Base-by-base conservation (phyloP, 108 stramenopile species). In the Skeletonema tropicum region DNA sequence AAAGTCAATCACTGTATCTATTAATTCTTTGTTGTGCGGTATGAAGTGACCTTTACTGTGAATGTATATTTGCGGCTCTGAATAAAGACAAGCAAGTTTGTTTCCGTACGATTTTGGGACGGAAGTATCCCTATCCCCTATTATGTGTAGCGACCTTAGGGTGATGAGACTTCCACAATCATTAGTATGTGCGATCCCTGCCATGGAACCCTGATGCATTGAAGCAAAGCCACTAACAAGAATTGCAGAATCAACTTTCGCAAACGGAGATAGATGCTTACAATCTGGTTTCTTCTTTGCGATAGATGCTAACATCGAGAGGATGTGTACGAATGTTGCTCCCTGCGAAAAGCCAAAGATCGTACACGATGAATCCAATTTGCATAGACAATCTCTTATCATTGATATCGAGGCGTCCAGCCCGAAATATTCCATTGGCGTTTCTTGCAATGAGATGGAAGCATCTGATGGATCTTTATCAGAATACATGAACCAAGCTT, bases 291-390 rank as follows among this genome's bases (percentile, higher is more conserved):
- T 65, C 71, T 19, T 63, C 8, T 19, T 60, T 60, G 67, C 78
- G 83, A 31, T n/a, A 17, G 49, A 41, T 35, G 77, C 81, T 23
- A 85, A 21, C 7, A 72, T 55, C 3, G 87, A 79, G 0, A 88
- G 58, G 21, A 85, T 76, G 68, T 88, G 87, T 8, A 62, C 74
- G 9, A 88, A 72, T 17, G 85, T 79, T 23, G 78, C 87, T 31
- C 87, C 87, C 59, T 88, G 87, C 8, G 84, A 85, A 59, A 88
- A 88, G 12, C 87, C 87, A 9, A 88, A 35, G 29, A 88, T 23
- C 15, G 13, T 52, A 39, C 42, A 63, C 14, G 55, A 65, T 30
- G 17, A 41, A 6, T 19, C 38, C 10, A 39, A 9, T 38, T 66
- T 36, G 8, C 17, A n/a, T 45, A 85, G 32, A 38, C 69, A 77